A percentile compares a stretch with the other conserved stretches of the same genome.
Conservation (phyloP, 441 rosid species). For the Eruca vesicaria region DNA sequence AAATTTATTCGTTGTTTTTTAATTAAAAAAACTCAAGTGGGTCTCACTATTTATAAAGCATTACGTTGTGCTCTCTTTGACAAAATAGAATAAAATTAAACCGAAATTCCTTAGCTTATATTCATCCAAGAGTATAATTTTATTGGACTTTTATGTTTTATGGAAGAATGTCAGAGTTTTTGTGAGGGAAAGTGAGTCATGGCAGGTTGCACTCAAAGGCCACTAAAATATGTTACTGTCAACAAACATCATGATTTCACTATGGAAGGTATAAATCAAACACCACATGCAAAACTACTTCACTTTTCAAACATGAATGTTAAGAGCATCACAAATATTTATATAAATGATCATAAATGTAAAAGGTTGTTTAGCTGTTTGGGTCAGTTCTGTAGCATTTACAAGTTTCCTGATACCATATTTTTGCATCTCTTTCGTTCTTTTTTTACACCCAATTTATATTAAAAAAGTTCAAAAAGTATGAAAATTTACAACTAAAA, state of each 20-base stretch:
- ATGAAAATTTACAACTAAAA: no score
- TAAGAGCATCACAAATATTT: slow-evolving; percentile 2
- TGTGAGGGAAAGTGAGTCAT: slow-evolving; percentile 25
- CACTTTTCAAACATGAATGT: slow-evolving; percentile 1
- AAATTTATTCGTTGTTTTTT: background rate
- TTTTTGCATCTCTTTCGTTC: background rate
- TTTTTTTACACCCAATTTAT: no score
- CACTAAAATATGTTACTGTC: slow-evolving; percentile 32
- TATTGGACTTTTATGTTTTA: slow-evolving; percentile 21
- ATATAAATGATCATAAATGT: background rate
- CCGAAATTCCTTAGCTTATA: background rate
- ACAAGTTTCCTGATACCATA: background rate
- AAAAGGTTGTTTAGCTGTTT: background rate
- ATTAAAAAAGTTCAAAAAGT: no score
- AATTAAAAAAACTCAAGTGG: background rate
- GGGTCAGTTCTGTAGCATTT: background rate
- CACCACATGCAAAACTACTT: slow-evolving; percentile 13
- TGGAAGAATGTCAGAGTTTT: slow-evolving; percentile 35
- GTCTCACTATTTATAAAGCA: slow-evolving; percentile 13
- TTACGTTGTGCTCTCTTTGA: background rate
- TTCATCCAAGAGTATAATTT: slow-evolving; percentile 17
- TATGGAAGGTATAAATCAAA: slow-evolving; percentile 10
- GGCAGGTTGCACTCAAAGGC: slow-evolving; percentile 36
- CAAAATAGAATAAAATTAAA: background rate
- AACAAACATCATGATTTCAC: slow-evolving; percentile 32